Evolutionary conservation across 108 stramenopile genomes (phyloP).

Genomic region (Pseudonitzschia delicatissima): DNA sequence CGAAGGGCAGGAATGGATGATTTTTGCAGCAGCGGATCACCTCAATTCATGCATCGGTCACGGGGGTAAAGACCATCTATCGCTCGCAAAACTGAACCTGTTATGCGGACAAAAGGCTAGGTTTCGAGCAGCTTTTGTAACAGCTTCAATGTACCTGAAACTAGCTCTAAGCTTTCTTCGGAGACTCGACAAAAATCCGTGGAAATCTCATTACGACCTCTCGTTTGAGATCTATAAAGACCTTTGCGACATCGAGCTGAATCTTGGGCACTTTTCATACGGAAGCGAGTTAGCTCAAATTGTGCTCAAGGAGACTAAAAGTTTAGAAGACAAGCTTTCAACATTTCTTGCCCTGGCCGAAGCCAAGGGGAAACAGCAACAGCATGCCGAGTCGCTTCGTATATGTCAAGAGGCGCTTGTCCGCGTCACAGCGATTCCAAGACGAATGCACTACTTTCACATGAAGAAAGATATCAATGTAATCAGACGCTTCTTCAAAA

Average conservation of each 20-base stretch:
- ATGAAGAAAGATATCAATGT: slow-evolving; percentile 11
- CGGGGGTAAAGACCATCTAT: neutral
- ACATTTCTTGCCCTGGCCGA: slow-evolving; percentile 14
- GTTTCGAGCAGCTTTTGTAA: slow-evolving; percentile 17
- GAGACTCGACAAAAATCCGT: slow-evolving; percentile 11
- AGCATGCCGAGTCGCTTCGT: slow-evolving; percentile 17
- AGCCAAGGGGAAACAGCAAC: slow-evolving; percentile 25
- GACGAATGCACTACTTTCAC: slow-evolving; percentile 13
- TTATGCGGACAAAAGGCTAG: slow-evolving; percentile 27
- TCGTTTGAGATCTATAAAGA: slow-evolving; percentile 22
- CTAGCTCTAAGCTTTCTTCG: slow-evolving; percentile 19
- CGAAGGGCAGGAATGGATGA: slow-evolving; percentile 28
- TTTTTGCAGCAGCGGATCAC: slow-evolving; percentile 33
- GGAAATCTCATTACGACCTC: slow-evolving; percentile 40
- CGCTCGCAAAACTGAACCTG: slow-evolving; percentile 24
- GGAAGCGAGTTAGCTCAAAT: slow-evolving; percentile 17
- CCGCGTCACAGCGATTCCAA: slow-evolving; percentile 9
- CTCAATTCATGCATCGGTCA: slow-evolving; percentile 20
- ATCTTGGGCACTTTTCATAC: slow-evolving; percentile 21
- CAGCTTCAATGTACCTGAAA: slow-evolving; percentile 31
- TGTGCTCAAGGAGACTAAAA: slow-evolving; percentile 8
- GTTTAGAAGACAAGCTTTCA: slow-evolving; percentile 27
- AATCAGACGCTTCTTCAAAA: slow-evolving; percentile 10
- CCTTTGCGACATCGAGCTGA: slow-evolving; percentile 22
- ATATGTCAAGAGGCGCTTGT: slow-evolving; percentile 13